Evolutionary conservation across 495 filamentous ascomycete genomes (phyloP), one percentile per base, ranked within the genome.

Genomic region (Trypethelium eluteriae): DNA sequence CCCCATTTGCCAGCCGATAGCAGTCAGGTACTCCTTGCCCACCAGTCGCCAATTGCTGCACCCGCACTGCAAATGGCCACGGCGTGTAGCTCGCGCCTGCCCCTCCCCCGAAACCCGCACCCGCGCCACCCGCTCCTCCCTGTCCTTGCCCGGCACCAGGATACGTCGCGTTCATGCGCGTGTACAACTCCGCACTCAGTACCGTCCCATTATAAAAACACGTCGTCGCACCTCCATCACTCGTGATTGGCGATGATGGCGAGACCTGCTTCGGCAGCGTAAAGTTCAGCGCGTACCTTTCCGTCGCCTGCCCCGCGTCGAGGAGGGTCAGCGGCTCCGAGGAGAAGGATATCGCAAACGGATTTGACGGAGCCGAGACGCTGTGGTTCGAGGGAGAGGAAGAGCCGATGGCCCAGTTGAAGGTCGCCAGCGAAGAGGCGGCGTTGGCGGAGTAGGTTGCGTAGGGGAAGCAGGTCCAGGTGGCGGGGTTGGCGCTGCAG

Each of bases 381-480:
- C 46, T 44, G 34, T n/a, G 18, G 18, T 57, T 10, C 3, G 44
- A 53, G 47, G 71, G 66, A 64, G 69, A 70, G 3, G 70, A 59
- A 16, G 75, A 68, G 63, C 65, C 64, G 67, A 87, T 85, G 66
- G 82, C 79, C 84, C 84, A 87, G 71, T 81, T 77, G 75, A 86
- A 88, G 57, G 76, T 81, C 1, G 83, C 79, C 10, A 71, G 38
- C 14, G 77, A 72, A 18, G 68, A 62, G 11, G 57, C 38, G 6
- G 78, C 72, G 14, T 74, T 69, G 18, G 69, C 61, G 57, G 72
- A 70, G 72, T 81, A 86, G 38, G 74, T 78, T 3, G 74, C 67
- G 66, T 79, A 83, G 25, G 85, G 83, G 69, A 78, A 83, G 73
- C 85, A 87, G n/a, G 71, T 71, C 81, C 82, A 87, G 6, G 79